Conservation (phyloP, 2,329 filamentous ascomycete genomes). For the Aspergillus persii region DNA sequence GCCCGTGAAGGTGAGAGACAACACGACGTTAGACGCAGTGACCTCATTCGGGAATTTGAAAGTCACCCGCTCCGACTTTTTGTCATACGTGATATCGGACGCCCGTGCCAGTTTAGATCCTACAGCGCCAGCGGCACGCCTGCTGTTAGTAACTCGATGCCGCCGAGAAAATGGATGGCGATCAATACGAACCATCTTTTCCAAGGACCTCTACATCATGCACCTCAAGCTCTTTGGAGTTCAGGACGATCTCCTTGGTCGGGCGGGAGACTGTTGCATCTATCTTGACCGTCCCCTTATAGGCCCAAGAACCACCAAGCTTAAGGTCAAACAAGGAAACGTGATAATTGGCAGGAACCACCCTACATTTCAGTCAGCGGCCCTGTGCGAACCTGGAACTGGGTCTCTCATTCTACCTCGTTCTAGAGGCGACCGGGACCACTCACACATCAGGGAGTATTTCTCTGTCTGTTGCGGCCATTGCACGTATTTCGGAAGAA, state of each 20-base stretch:
- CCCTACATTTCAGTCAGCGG: slow-evolving; percentile 41
- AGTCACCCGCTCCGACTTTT: slow-evolving; percentile 77
- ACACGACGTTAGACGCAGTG: slow-evolving; percentile 63
- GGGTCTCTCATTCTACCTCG: neutral
- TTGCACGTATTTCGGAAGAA: slow-evolving; percentile 42
- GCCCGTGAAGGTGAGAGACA: slow-evolving; percentile 74
- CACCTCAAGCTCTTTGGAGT: slow-evolving; percentile 80
- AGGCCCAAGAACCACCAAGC: slow-evolving; percentile 69
- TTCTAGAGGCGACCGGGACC: neutral
- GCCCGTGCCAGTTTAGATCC: slow-evolving; percentile 46
- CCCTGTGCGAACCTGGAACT: neutral
- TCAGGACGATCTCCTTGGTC: slow-evolving; percentile 76
- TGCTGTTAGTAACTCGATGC: neutral
- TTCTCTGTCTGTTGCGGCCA: slow-evolving; percentile 46
- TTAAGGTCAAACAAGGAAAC: slow-evolving; percentile 80
- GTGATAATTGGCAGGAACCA: slow-evolving; percentile 83
- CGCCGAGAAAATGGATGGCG: neutral
- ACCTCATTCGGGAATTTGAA: slow-evolving; percentile 74
- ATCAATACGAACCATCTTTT: slow-evolving; percentile 31
- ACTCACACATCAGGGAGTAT: slow-evolving; percentile 46
- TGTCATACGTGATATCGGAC: slow-evolving; percentile 73
- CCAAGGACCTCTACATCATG: slow-evolving; percentile 51
- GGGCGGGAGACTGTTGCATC: slow-evolving; percentile 68
- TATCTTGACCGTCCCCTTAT: slow-evolving; percentile 82
- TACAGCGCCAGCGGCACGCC: slow-evolving; percentile 9